Conservation (phyloP, 1,284 basidiomycete species). For the Rhodotorula sp. region DNA sequence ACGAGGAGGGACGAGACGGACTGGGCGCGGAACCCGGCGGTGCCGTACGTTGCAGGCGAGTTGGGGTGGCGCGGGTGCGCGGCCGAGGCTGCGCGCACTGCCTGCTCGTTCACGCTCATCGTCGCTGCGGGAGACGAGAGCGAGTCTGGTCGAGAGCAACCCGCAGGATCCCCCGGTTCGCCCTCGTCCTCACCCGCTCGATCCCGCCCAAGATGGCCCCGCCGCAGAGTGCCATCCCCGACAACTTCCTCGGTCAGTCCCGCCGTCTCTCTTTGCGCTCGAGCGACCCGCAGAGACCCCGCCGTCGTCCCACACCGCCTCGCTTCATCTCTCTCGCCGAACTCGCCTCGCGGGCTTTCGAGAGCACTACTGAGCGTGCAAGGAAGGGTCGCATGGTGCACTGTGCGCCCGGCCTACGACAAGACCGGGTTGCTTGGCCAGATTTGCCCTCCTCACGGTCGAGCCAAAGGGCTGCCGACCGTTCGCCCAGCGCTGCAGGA, state of each 20-base stretch:
- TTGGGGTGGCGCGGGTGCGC: slow-evolving; percentile 10
- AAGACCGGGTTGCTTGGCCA: no score
- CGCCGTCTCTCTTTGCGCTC: background rate
- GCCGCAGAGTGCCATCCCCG: slow-evolving; percentile 33
- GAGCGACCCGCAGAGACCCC: background rate
- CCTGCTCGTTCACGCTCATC: slow-evolving; percentile 11
- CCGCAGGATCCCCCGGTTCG: no score
- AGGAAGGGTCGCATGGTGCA: no score
- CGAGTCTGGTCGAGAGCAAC: background rate
- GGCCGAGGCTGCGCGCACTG: slow-evolving; percentile 1
- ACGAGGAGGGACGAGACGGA: slow-evolving; percentile 14
- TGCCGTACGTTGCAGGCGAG: slow-evolving; percentile 46
- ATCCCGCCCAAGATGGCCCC: slow-evolving; percentile 13
- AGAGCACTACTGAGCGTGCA: no score
- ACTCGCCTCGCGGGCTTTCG: background rate
- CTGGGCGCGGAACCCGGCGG: slow-evolving; percentile 49
- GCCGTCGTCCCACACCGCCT: background rate
- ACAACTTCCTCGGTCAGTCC: slow-evolving; percentile 36
- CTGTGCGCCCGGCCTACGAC: no score
- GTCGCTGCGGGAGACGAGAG: background rate
- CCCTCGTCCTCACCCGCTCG: background rate
- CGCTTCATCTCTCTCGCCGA: background rate
- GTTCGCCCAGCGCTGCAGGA: no score
- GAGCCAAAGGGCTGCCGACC: no score
- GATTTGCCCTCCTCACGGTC: no score